phyloP scores from a whole-genome alignment of 768 basidiomycete species.

The Kwoniella sp. region DNA sequence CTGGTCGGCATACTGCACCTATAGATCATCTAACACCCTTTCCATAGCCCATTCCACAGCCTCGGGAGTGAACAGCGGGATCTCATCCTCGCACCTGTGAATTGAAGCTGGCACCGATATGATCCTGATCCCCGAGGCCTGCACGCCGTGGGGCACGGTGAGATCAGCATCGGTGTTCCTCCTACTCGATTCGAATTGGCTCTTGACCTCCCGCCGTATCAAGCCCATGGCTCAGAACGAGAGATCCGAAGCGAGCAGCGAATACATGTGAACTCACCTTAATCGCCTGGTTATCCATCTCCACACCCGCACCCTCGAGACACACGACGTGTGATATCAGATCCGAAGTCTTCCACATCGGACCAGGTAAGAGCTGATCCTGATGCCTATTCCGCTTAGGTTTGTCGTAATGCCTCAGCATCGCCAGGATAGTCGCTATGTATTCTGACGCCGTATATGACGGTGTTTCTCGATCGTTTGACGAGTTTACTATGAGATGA shows the following conservation, averaged over 20 bases:
- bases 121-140: constrained; percentile 44
- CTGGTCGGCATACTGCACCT: neutral
- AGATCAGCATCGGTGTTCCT: neutral
- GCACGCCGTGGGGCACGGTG: neutral
- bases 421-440: constrained; percentile 73
- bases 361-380: constrained; percentile 58
- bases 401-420: constrained; percentile 62
- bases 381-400: constrained; percentile 62
- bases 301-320: constrained; percentile 66
- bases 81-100: constrained; percentile 20
- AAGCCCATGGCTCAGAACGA: no score
- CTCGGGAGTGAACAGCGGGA: constrained; percentile 43
- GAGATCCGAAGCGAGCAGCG: no score
- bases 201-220: no score
- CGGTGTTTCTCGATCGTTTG: constrained; percentile 87
- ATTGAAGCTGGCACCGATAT: constrained; percentile 32
- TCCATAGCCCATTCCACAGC: constrained; percentile 48
- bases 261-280: constrained; percentile 63
- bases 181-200: neutral
- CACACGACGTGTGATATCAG: constrained; percentile 82
- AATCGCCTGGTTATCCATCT: constrained; percentile 66
- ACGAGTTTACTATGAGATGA: constrained; percentile 69
- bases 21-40: constrained; percentile 19
- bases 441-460: constrained; percentile 84
- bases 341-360: constrained; percentile 62